Conservation (phyloP, 371 early-diverging fungal genomes). For the Lichtheimia hyalospora region DNA sequence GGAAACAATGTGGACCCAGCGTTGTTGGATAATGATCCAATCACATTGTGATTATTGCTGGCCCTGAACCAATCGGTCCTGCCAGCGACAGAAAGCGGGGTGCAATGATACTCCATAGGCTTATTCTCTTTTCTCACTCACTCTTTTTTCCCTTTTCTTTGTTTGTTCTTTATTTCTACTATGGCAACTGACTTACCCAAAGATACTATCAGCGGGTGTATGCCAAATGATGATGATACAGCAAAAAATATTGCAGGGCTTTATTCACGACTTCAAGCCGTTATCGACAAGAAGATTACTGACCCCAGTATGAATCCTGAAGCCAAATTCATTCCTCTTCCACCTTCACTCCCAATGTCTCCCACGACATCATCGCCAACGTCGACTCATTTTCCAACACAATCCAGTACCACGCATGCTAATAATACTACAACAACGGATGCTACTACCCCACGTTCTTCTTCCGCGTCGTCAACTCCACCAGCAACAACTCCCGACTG, state of each 20-base stretch:
- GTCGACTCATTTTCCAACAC: slow-evolving; percentile 9
- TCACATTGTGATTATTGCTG: too few species aligned
- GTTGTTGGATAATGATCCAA: too few species aligned
- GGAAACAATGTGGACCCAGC: too few species aligned
- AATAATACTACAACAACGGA: neutral
- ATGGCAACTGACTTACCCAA: slow-evolving; percentile 1
- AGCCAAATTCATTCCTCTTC: slow-evolving; percentile 45
- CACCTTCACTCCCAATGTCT: slow-evolving; percentile 42
- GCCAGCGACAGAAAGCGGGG: too few species aligned
- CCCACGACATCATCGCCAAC: slow-evolving; percentile 42
- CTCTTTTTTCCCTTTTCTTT: neutral
- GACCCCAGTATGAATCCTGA: slow-evolving; percentile 24
- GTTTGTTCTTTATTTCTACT: neutral
- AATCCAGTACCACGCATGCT: slow-evolving; percentile 1
- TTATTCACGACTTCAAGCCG: slow-evolving; percentile 56
- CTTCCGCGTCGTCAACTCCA: too few species aligned
- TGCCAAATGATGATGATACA: slow-evolving; percentile 23
- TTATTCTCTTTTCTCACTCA: too few species aligned
- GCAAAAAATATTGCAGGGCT: slow-evolving; percentile 57
- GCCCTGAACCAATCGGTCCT: too few species aligned
- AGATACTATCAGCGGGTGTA: neutral
- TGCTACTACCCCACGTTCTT: too few species aligned
- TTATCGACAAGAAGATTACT: slow-evolving; percentile 47
- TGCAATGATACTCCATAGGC: too few species aligned
- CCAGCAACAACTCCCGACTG: slow-evolving; percentile 21